phyloP scores from a whole-genome alignment of 371 early-diverging fungal genomes.

The Mortierella sp. region DNA sequence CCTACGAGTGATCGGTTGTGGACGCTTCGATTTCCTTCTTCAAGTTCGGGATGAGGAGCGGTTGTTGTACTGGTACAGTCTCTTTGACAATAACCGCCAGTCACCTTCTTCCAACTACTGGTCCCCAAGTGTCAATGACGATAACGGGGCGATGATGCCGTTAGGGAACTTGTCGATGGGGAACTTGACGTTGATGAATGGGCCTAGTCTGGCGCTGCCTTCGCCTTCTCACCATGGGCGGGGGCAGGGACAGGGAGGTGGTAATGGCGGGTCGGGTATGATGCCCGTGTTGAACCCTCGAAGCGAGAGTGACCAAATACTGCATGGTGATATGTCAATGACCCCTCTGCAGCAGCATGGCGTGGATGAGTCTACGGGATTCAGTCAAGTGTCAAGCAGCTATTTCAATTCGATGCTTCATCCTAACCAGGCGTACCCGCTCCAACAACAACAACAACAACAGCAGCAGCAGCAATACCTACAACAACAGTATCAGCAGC shows the following conservation, averaged over 20 bases:
- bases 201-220: background rate
- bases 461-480: background rate
- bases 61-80: constrained; percentile 63
- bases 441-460: background rate
- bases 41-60: constrained; percentile 65
- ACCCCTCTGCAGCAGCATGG: background rate
- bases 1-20: constrained; percentile 64
- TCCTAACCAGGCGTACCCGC: background rate
- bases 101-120: background rate
- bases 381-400: background rate
- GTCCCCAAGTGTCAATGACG: background rate
- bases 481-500: background rate
- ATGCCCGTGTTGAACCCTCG: background rate
- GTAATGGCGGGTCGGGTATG: background rate
- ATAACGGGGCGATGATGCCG: constrained; percentile 19
- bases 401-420: constrained; percentile 1
- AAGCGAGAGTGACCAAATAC: constrained; percentile 1
- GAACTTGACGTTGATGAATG: constrained; percentile 10
- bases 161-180: constrained; percentile 22
- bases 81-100: constrained; percentile 40
- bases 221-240: background rate
- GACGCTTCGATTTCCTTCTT: constrained; percentile 64
- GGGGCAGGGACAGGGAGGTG: background rate
- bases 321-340: background rate
- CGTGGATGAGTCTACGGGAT: background rate